Conservation (phyloP, 768 basidiomycete species). For the Pholiota conissans region DNA sequence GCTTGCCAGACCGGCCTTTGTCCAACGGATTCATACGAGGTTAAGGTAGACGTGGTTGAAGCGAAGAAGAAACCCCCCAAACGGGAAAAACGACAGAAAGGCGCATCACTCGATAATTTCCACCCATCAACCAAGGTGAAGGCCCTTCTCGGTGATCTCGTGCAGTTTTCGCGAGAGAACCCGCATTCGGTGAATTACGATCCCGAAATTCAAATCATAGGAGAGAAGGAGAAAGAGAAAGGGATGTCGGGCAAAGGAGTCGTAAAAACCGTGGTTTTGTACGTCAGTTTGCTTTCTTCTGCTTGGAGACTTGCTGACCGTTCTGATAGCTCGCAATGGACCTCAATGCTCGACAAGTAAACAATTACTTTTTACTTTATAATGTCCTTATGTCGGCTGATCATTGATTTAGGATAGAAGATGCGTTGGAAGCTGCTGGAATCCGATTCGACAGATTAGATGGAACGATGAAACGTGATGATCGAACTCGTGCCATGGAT, state of each 20-base stretch:
- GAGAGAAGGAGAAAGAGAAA: conserved; percentile 65
- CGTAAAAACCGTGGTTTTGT: conserved; percentile 96
- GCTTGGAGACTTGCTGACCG: conserved; percentile 11
- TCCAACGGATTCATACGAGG: conserved; percentile 79
- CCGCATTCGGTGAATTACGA: conserved; percentile 89
- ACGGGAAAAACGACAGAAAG: conserved; percentile 67
- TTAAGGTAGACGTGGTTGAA: conserved; percentile 63
- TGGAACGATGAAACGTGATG: conserved; percentile 97
- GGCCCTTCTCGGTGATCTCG: conserved; percentile 76
- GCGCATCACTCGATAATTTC: conserved; percentile 52
- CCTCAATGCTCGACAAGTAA: conserved; percentile 89
- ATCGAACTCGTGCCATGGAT: conserved; percentile 90
- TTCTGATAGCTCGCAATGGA: conserved; percentile 83
- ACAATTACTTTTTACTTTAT: conserved; percentile 21
- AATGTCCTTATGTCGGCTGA: conserved; percentile 13
- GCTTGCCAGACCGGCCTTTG: conserved; percentile 72
- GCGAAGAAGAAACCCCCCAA: conserved; percentile 64
- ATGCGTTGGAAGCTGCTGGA: conserved; percentile 76
- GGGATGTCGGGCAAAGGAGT: conserved; percentile 62
- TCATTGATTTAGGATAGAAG: conserved; percentile 65
- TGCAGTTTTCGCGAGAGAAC: conserved; percentile 80
- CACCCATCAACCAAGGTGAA: conserved; percentile 88
- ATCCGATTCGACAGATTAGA: conserved; percentile 93
- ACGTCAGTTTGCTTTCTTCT: conserved; percentile 33
- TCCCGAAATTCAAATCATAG: conserved; percentile 79